Evolutionary conservation across 305 asterid species (phyloP).

Genomic region (Striga hermonthica): DNA sequence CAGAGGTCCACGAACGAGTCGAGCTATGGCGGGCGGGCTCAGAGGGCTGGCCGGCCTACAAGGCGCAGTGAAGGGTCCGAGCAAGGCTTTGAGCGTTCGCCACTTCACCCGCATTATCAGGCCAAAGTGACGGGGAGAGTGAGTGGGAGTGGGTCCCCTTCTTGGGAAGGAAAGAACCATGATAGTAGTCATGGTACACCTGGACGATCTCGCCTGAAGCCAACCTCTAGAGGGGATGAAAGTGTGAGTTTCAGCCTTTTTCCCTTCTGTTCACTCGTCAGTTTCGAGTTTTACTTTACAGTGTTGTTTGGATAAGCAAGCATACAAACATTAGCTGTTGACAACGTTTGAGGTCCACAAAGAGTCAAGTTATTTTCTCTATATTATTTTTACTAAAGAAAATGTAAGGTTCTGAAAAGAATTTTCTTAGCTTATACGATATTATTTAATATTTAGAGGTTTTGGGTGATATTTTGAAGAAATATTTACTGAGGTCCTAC

Average conservation of each 20-base stretch:
- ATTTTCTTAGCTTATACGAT: background rate
- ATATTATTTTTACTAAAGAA: background rate
- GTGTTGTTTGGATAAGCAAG: background rate
- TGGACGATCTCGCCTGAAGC: conserved; percentile 51
- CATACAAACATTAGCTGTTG: background rate
- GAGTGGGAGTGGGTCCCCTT: conserved; percentile 58
- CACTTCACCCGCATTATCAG: conserved; percentile 53
- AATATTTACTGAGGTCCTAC: background rate
- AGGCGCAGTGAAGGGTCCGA: conserved; percentile 54
- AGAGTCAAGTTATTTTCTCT: background rate
- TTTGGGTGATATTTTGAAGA: background rate
- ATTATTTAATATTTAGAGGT: background rate
- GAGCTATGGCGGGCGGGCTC: conserved; percentile 43
- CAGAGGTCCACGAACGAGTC: conserved; percentile 36
- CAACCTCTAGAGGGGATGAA: conserved; percentile 46
- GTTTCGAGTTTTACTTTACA: background rate
- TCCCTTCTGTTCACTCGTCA: background rate
- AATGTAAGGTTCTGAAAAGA: background rate
- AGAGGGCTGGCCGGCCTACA: conserved; percentile 36
- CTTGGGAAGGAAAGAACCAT: conserved; percentile 51
- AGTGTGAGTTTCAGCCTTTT: conserved; percentile 59
- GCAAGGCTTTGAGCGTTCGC: conserved; percentile 55
- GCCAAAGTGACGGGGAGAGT: conserved; percentile 40
- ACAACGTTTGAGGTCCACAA: background rate
- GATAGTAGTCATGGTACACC: conserved; percentile 57